Base-by-base conservation (phyloP, 441 rosid genomes). In the Isatis lusitanica region DNA sequence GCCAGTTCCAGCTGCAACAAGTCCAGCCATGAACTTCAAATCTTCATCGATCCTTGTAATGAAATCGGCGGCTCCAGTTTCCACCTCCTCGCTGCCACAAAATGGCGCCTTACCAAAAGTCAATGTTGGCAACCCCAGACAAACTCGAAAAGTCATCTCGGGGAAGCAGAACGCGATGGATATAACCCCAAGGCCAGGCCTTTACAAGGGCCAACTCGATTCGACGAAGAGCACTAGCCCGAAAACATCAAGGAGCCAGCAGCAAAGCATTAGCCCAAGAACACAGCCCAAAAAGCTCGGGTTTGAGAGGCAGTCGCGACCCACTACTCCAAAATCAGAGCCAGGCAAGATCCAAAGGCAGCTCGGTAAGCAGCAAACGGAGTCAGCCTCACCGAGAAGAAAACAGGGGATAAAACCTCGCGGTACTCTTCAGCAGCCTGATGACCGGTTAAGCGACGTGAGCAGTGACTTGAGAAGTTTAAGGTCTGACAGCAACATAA, bases 401-500 rank as follows among this genome's bases (percentile, higher is more conserved):
- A 84, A 78, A 57, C 69, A 75, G 28, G 79, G 78, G 73, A 53
- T 79, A 40, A 85, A 68, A 67, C 74, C 85, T 66, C 65, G 73
- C 40, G 40, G 4, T 63, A 74, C 58, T n/a, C 66, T 75, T 83
- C 84, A 70, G 70, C 83, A 72, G 67, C 72, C 74, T 80, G 81
- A 81, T 73, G 82, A 87, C 77, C 88, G 80, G 47, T 52, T 57
- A 60, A 86, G 84, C 59, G 79, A 86, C 36, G 79, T 74, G 47
- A 81, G 87, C 66, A 80, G 84, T 44, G 79, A 81, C 40, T 39
- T 70, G 48, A 85, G 85, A 78, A 84, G 91, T 70, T 73, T 85
- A 70, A 80, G 80, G 74, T 86, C 96, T 28, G 95, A 85, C 16
- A 83, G 85, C 77, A 80, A 79, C 77, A 72, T 77, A 47, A 85